Evolutionary conservation across 1,139 yeast species (phyloP).

Genomic region (Geotrichum histeridarum): DNA sequence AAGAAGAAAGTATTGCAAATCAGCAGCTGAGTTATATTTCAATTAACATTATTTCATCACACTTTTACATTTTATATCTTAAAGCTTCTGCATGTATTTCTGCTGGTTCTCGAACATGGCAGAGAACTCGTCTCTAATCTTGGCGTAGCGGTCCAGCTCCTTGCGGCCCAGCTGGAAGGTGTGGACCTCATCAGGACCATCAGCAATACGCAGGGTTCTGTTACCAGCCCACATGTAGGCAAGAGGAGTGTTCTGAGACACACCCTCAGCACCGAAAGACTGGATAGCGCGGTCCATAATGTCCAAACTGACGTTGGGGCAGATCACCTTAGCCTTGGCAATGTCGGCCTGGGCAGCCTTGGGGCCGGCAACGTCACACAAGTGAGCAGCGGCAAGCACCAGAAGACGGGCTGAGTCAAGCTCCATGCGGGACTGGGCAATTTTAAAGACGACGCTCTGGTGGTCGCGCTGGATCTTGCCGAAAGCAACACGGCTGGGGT

Average conservation of each 20-base stretch:
- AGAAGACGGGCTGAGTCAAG: constrained; percentile 54
- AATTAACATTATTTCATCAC: too few species aligned
- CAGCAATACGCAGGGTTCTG: constrained; percentile 64
- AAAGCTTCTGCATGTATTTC: constrained; percentile 2
- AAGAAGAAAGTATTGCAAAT: too few species aligned
- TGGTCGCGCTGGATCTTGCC: constrained; percentile 52
- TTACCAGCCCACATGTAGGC: constrained; percentile 53
- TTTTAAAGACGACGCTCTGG: constrained; percentile 49
- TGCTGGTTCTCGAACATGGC: constrained; percentile 8
- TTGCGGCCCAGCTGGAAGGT: constrained; percentile 54
- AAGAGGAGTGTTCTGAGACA: constrained; percentile 57
- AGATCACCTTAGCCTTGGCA: constrained; percentile 64
- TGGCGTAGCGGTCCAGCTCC: constrained; percentile 31
- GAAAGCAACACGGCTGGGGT: constrained; percentile 47
- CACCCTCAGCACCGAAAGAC: constrained; percentile 66
- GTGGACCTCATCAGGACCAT: constrained; percentile 75
- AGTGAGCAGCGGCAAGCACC: constrained; percentile 62
- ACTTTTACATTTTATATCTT: background rate
- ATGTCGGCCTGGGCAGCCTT: constrained; percentile 56
- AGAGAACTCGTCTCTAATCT: constrained; percentile 10
- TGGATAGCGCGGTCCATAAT: constrained; percentile 66
- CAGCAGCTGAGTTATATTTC: too few species aligned
- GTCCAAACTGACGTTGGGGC: constrained; percentile 53
- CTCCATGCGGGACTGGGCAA: constrained; percentile 56
- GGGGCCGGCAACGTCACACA: constrained; percentile 54